Conservation (phyloP, 2,329 filamentous ascomycete genomes). For the Dothiorella sarmentorum region DNA sequence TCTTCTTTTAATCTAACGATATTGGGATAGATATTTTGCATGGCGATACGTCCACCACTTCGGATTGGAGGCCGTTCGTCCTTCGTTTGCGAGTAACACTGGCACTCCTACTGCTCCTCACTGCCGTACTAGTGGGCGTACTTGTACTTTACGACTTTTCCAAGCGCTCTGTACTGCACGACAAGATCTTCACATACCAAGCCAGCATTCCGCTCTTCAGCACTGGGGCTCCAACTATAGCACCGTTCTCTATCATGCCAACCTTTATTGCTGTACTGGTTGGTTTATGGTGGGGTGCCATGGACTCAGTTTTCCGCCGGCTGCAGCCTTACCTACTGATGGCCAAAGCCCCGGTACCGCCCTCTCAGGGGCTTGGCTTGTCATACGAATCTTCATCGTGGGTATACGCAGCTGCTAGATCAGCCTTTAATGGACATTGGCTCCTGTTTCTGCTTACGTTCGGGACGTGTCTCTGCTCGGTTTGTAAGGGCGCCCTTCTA, state of each 20-base stretch:
- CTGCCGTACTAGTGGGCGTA: background rate
- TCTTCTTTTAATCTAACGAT: no score
- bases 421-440: constrained; percentile 20
- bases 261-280: constrained; percentile 19
- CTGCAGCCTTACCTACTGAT: constrained; percentile 22
- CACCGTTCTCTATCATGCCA: constrained; percentile 20
- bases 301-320: constrained; percentile 19
- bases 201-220: background rate
- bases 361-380: constrained; percentile 4
- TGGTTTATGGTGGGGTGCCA: constrained; percentile 20
- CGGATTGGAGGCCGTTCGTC: background rate
- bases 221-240: background rate
- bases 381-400: constrained; percentile 11
- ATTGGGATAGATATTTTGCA: no score
- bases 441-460: constrained; percentile 20
- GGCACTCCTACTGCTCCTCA: background rate
- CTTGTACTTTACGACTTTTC: background rate
- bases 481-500: background rate
- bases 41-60: no score
- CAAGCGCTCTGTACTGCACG: background rate
- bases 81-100: background rate
- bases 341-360: constrained; percentile 2
- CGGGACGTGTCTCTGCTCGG: constrained; percentile 20
- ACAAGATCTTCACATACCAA: background rate
- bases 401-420: background rate